Conservation (phyloP, 2,329 filamentous ascomycete genomes). For the Alternaria tenuissima region DNA sequence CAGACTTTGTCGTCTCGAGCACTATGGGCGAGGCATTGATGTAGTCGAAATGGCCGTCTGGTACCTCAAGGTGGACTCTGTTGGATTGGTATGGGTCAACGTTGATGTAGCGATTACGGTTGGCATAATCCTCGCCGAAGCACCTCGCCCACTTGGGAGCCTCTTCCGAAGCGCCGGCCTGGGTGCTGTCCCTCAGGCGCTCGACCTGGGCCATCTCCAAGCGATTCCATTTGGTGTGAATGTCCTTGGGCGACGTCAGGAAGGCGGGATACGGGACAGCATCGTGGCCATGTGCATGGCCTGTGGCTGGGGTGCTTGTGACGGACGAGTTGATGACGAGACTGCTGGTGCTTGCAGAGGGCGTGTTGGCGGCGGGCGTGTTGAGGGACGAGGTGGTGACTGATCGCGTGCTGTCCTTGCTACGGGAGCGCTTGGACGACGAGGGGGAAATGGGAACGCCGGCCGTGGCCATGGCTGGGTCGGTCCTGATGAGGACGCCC, state of each 20-base stretch:
- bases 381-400: conserved; percentile 36
- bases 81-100: conserved; percentile 91
- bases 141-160: conserved; percentile 66
- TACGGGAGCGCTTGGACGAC: conserved; percentile 52
- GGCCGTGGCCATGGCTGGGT: conserved; percentile 37
- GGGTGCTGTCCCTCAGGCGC: conserved; percentile 59
- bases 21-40: conserved; percentile 61
- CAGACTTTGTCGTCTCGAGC: conserved; percentile 52
- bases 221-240: conserved; percentile 67
- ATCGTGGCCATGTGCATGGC: conserved; percentile 26
- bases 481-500: conserved; percentile 36
- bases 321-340: conserved; percentile 38
- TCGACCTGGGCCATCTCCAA: conserved; percentile 68
- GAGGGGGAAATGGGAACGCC: conserved; percentile 45
- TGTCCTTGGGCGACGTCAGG: conserved; percentile 61
- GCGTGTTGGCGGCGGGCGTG: conserved; percentile 35
- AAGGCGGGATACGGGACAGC: conserved; percentile 60
- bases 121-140: conserved; percentile 62
- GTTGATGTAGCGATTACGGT: conserved; percentile 85
- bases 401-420: conserved; percentile 49
- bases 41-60: conserved; percentile 66
- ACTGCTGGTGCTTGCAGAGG: conserved; percentile 44
- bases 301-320: conserved; percentile 19
- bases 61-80: conserved; percentile 80
- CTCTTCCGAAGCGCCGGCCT: conserved; percentile 51